These are phyloP conservation scores for slime mould (Dictyostelium discoideum) DNA, from an alignment of 78 protist species.

Conservation along the genomic window DNA sequence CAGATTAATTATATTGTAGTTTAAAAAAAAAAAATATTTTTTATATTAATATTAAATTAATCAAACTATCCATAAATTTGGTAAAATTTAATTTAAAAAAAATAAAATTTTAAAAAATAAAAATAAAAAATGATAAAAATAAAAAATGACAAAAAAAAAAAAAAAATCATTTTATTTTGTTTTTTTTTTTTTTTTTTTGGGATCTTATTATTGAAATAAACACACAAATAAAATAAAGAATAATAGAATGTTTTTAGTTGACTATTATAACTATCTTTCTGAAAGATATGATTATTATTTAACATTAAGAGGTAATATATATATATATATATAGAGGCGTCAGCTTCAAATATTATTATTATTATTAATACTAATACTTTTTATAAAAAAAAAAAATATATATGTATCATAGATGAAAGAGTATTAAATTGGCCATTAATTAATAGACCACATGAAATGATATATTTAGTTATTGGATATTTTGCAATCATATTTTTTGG, in stretches of 20 bases:
- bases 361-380: not conserved
- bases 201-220: too few species aligned
- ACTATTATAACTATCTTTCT: not conserved
- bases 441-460: slow-evolving; percentile 55
- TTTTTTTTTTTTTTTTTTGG: too few species aligned
- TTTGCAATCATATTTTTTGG: slow-evolving; percentile 35
- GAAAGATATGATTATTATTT: slow-evolving; percentile 60
- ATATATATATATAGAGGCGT: not conserved
- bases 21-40: too few species aligned
- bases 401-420: slow-evolving; percentile 22
- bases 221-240: not conserved
- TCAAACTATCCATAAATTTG: too few species aligned
- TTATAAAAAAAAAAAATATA: not conserved
- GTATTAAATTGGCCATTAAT: slow-evolving; percentile 60
- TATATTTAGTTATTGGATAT: slow-evolving; percentile 45
- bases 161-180: too few species aligned
- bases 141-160: too few species aligned
- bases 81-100: too few species aligned
- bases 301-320: slow-evolving; percentile 31
- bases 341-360: not conserved
- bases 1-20: too few species aligned
- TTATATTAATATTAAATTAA: too few species aligned
- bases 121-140: too few species aligned
- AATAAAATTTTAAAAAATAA: too few species aligned
- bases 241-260: not conserved